Evolutionary conservation across 2,329 filamentous ascomycete species (phyloP).

Genomic region (Fusarium kyushuense): DNA sequence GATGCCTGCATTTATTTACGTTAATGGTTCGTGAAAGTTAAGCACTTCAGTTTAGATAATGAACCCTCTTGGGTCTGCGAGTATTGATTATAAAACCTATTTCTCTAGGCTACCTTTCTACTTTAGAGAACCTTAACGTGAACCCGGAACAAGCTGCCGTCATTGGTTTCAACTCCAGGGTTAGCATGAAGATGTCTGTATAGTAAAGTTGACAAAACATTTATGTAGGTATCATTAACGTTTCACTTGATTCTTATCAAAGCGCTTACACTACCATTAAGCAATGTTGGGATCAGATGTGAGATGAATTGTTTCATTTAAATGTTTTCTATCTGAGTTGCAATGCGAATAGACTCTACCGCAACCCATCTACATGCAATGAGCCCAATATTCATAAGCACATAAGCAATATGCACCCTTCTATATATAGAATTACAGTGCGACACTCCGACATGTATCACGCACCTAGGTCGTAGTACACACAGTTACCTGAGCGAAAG

Average conservation of each 20-base stretch:
- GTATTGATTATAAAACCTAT: too few relatives aligned
- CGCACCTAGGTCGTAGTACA: conserved; percentile 84
- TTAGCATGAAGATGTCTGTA: background rate
- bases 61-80: background rate
- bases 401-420: background rate
- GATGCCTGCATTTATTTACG: background rate
- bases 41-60: background rate
- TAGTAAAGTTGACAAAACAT: background rate
- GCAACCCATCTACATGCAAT: conserved; percentile 9
- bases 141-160: background rate
- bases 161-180: background rate
- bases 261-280: background rate
- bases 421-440: background rate
- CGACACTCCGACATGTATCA: conserved; percentile 19
- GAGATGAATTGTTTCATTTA: conserved; percentile 24
- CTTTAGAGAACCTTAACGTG: background rate
- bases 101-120: too few relatives aligned
- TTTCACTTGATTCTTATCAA: conserved; percentile 8
- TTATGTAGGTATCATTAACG: conserved; percentile 9
- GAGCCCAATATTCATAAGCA: conserved; percentile 1
- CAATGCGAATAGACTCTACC: background rate
- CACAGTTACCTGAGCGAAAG: conserved; percentile 83
- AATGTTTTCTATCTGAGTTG: background rate
- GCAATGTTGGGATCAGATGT: background rate
- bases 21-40: background rate